Conservation (phyloP, 495 filamentous ascomycete genomes). For the Letharia lupina region DNA sequence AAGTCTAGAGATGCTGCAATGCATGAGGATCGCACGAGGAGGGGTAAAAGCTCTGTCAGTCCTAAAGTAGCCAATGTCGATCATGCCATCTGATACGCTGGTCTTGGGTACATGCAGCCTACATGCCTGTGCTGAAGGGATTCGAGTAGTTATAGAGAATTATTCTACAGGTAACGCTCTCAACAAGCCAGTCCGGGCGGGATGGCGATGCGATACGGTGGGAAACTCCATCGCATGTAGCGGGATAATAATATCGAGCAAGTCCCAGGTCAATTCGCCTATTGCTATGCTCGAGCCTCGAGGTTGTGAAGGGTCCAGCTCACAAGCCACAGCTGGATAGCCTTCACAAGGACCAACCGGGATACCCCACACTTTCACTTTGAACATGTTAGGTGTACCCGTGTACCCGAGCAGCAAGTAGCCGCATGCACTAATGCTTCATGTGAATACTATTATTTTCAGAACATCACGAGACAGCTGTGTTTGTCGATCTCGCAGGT, state of each 20-base stretch:
- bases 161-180: too few species aligned
- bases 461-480: background rate
- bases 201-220: background rate
- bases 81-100: background rate
- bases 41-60: background rate
- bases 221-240: background rate
- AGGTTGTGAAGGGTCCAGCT: too few species aligned
- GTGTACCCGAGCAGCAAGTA: background rate
- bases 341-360: background rate
- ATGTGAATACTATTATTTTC: background rate
- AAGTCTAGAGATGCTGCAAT: conserved; percentile 4
- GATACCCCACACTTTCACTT: background rate
- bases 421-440: background rate
- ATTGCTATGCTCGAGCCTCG: background rate
- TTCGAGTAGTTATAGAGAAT: too few species aligned
- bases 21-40: background rate
- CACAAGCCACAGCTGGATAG: background rate
- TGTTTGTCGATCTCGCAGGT: background rate
- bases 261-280: background rate
- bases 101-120: background rate
- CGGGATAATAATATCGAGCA: background rate
- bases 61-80: background rate
- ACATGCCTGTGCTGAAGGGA: background rate
- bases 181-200: background rate
- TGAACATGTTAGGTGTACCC: background rate